Evolutionary conservation across 2,329 filamentous ascomycete genomes (phyloP), one percentile per base, ranked within the genome.

Genomic region (Pseudogymnoascus sp.): DNA sequence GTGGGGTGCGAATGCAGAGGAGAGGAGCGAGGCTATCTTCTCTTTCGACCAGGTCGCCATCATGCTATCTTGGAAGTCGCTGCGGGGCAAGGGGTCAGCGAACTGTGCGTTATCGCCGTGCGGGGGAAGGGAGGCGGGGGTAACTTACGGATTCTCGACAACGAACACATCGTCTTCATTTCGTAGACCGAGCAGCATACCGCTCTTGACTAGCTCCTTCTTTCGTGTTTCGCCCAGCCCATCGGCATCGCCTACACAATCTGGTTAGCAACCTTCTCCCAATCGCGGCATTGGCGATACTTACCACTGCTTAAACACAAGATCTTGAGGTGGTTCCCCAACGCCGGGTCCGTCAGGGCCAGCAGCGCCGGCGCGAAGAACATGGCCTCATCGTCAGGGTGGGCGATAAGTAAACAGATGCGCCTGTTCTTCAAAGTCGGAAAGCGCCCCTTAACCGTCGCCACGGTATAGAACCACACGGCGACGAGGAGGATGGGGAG

Each of bases 361-460:
- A 96, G 82, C 12, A 98, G 81, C 0, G 91, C 90, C 0, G 95
- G 95, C 66, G 92, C 87, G 77, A 99, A 99, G 82, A 99, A 99
- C 95, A 99, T 99, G 75, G 93, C 95, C 79, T 99, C 95, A 72
- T 99, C 95, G 77, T 99, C 95, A 0, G 95, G 95, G 78, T 99
- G 95, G 22, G 95, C 95, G 72, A 99, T 98, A 62, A 99, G 81
- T 62, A 99, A 84, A 74, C 90, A 89, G 72, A 99, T 91, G 72
- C 90, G 87, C 82, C 96, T 96, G 78, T 91, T 89, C 69, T 81
- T 81, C 66, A 97, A 79, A 50, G 79, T 83, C 3, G 91, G 89
- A 69, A 90, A 84, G 33, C 81, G 77, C 26, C 77, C 70, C 65
- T 78, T 76, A 43, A 68, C 64, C 40, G 73, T 66, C 35, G 68